Evolutionary conservation across 768 basidiomycete species (phyloP).

Genomic region (Crassisporium funariophilum): DNA sequence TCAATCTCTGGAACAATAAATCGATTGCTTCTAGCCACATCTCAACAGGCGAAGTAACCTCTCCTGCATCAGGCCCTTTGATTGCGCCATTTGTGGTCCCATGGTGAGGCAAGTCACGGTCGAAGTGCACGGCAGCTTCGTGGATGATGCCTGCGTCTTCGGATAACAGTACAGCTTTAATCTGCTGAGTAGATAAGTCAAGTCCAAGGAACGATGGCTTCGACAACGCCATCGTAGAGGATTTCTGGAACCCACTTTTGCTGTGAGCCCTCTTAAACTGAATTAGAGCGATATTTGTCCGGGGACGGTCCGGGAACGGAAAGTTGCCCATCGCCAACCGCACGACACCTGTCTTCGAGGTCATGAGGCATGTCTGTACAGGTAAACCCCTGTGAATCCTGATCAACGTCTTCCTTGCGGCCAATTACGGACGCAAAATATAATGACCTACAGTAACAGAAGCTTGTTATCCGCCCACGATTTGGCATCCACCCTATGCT

Average conservation of each 20-base stretch:
- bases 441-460: no score
- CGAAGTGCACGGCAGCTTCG: conserved; percentile 77
- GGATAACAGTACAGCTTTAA: conserved; percentile 73
- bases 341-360: no score
- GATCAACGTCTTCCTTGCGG: no score
- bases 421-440: no score
- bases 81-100: conserved; percentile 68
- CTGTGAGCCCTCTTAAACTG: neutral
- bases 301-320: conserved; percentile 9
- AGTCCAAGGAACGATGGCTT: conserved; percentile 68
- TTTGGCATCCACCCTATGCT: no score
- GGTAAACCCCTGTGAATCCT: no score
- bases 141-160: conserved; percentile 59
- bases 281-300: conserved; percentile 11
- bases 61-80: conserved; percentile 63
- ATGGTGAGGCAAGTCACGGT: conserved; percentile 73
- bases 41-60: conserved; percentile 77
- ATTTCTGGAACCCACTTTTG: neutral
- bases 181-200: conserved; percentile 84
- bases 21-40: conserved; percentile 91
- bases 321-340: no score
- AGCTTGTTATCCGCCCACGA: no score
- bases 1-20: conserved; percentile 66
- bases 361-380: no score
- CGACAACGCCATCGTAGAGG: conserved; percentile 12